phyloP scores from a whole-genome alignment of 2,329 filamentous ascomycete genomes.

The Paraphoma chrysanthemicola region DNA sequence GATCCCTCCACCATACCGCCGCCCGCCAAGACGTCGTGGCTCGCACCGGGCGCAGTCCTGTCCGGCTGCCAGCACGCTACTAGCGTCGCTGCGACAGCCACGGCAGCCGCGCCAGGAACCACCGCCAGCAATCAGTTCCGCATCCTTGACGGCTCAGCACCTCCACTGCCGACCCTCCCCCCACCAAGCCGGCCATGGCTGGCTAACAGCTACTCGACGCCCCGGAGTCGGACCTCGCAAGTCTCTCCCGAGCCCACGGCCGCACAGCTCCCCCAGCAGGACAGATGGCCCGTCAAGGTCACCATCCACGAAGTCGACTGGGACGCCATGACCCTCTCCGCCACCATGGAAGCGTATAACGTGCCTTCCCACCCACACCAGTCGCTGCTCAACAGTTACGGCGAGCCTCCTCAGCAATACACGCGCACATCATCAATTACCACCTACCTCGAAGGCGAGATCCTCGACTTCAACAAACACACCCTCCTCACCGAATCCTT shows the following conservation, averaged over 20 bases:
- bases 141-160: not conserved
- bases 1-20: conserved; percentile 60
- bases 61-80: conserved; percentile 67
- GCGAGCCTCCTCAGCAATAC: conserved; percentile 15
- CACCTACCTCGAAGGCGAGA: conserved; percentile 73
- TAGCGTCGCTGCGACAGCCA: conserved; percentile 35
- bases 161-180: conserved; percentile 29
- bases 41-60: conserved; percentile 67
- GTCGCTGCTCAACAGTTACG: conserved; percentile 31
- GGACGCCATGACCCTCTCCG: conserved; percentile 66
- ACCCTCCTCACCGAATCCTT: conserved; percentile 61
- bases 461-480: conserved; percentile 65
- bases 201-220: conserved; percentile 38
- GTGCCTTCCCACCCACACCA: conserved; percentile 59
- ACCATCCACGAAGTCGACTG: conserved; percentile 69
- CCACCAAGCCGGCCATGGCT: conserved; percentile 48
- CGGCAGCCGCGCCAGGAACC: conserved; percentile 16
- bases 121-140: conserved; percentile 18
- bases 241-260: conserved; percentile 25
- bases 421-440: conserved; percentile 59
- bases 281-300: conserved; percentile 73
- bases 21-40: conserved; percentile 65
- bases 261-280: conserved; percentile 49
- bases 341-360: conserved; percentile 75
- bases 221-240: conserved; percentile 27